These are phyloP conservation scores for Bipolaris sorokiniana DNA, from an alignment of 2,329 filamentous ascomycete genomes.

Conservation along the genomic window DNA sequence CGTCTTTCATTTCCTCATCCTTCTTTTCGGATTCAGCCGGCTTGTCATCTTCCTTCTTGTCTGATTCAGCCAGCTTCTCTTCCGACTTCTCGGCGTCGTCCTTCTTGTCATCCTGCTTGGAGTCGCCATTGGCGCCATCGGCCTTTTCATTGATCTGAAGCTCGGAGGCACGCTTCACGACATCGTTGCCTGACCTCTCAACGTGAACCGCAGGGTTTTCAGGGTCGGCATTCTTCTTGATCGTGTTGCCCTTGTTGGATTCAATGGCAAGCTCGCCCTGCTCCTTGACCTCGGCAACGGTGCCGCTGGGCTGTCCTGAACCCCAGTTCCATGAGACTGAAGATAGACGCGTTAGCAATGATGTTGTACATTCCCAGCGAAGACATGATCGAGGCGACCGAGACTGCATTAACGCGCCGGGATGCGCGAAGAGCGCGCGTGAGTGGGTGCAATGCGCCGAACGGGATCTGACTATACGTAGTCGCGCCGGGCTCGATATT, in stretches of 20 bases:
- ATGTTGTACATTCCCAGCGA: constrained; percentile 30
- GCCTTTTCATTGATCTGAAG: constrained; percentile 60
- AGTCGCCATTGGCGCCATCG: constrained; percentile 46
- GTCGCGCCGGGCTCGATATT: neutral
- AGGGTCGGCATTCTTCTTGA: constrained; percentile 67
- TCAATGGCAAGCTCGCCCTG: constrained; percentile 66
- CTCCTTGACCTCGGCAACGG: constrained; percentile 63
- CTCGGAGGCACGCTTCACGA: constrained; percentile 68
- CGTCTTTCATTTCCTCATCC: constrained; percentile 37
- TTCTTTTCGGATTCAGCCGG: constrained; percentile 40
- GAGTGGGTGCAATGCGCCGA: constrained; percentile 8
- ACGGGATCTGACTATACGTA: neutral
- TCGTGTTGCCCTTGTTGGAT: constrained; percentile 67
- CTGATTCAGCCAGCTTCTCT: constrained; percentile 39
- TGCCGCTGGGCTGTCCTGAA: constrained; percentile 61
- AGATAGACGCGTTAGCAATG: constrained; percentile 9
- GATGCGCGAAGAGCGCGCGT: constrained; percentile 7
- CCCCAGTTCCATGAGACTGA: constrained; percentile 70
- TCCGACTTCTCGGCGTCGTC: constrained; percentile 45
- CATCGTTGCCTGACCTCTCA: constrained; percentile 66
- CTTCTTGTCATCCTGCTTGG: constrained; percentile 40
- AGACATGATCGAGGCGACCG: constrained; percentile 22
- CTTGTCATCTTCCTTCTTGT: constrained; percentile 39
- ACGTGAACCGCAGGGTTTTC: constrained; percentile 67
- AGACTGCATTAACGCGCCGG: constrained; percentile 12